These are phyloP conservation scores for Pythium sukuiense DNA, from an alignment of 352 stramenopile species.

Conservation along the genomic window DNA sequence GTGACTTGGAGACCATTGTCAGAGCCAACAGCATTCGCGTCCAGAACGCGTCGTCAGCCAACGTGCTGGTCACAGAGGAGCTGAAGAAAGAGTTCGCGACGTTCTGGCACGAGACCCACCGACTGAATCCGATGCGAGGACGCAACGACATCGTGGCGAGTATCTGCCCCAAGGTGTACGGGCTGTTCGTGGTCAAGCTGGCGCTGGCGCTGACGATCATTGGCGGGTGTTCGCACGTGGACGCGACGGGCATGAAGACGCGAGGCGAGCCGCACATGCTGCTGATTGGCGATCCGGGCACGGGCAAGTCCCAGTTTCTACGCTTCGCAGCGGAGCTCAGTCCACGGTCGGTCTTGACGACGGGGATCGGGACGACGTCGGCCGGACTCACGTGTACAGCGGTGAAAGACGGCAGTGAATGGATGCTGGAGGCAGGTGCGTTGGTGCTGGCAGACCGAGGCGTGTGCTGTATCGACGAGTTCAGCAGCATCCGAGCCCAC, in stretches of 20 bases:
- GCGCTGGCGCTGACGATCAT: slow-evolving; percentile 92
- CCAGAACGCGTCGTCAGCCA: slow-evolving; percentile 61
- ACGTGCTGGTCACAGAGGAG: slow-evolving; percentile 73
- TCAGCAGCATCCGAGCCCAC: slow-evolving; percentile 93
- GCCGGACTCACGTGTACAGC: slow-evolving; percentile 96
- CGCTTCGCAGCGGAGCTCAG: slow-evolving; percentile 94
- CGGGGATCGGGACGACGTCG: slow-evolving; percentile 95
- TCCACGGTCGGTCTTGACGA: slow-evolving; percentile 95
- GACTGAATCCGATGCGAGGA: slow-evolving; percentile 46
- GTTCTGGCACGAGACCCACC: slow-evolving; percentile 80
- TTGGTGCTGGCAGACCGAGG: slow-evolving; percentile 90
- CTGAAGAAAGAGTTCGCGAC: slow-evolving; percentile 89
- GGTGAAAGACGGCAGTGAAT: slow-evolving; percentile 95
- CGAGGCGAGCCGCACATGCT: slow-evolving; percentile 87
- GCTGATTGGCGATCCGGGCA: slow-evolving; percentile 75
- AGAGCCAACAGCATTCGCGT: slow-evolving; percentile 73
- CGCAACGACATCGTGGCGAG: slow-evolving; percentile 92
- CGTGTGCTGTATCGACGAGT: slow-evolving; percentile 98
- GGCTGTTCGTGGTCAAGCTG: slow-evolving; percentile 93
- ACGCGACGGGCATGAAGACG: slow-evolving; percentile 74
- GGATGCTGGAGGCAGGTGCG: slow-evolving; percentile 95
- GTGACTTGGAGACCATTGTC: slow-evolving; percentile 88
- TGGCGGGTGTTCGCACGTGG: slow-evolving; percentile 79
- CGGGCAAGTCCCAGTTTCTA: slow-evolving; percentile 95
- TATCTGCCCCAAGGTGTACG: slow-evolving; percentile 95